Base-by-base conservation (phyloP, 2,329 filamentous ascomycete genomes). In the Shiraia bambusicola region DNA sequence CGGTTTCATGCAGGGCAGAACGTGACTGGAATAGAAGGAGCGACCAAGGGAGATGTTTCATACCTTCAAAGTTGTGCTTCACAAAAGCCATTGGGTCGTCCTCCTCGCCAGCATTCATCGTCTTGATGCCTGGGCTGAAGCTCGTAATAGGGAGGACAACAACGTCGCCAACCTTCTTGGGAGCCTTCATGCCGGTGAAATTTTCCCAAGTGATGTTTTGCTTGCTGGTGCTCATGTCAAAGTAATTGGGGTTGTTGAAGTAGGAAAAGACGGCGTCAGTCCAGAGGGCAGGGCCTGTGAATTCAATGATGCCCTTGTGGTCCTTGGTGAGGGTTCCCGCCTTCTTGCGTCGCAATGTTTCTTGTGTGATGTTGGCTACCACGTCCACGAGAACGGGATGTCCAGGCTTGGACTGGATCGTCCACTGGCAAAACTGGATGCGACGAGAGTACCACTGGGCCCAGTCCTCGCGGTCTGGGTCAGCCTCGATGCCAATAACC, bases 371-470 rank as follows among this genome's bases (percentile, higher is more conserved):
- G 54, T 84, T 86, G 11, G 86, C 78, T 24, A 98, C 89, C 47
- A 95, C 81, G 47, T 96, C 88, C 49, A 91, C 83, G 44, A 98
- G 78, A 10, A 95, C 83, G 0, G 93, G 93, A 66, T 98, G 93
- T 9, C 93, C 93, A 0, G 92, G 87, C 70, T 98, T 98, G 42
- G 87, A 76, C 70, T 97, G 92, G 50, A 98, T 96, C 1, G 93
- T 98, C 93, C 93, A 98, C 69, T 98, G 93, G 72, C 93, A 98
- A 71, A 98, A 97, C 67, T 97, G 93, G 47, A 98, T 91, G 50
- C 92, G 82, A 45, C 93, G 86, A 50, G 89, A 93, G 75, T 97
- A 98, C 93, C 92, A 97, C 1, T 95, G 76, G 26, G 82, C 79
- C 93, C 93, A 98, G 67, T 98, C 93, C 3, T 82, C 80, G 34